Conservation (phyloP, 2,329 filamentous ascomycete genomes). For the Penicillium psychrosexuale region DNA sequence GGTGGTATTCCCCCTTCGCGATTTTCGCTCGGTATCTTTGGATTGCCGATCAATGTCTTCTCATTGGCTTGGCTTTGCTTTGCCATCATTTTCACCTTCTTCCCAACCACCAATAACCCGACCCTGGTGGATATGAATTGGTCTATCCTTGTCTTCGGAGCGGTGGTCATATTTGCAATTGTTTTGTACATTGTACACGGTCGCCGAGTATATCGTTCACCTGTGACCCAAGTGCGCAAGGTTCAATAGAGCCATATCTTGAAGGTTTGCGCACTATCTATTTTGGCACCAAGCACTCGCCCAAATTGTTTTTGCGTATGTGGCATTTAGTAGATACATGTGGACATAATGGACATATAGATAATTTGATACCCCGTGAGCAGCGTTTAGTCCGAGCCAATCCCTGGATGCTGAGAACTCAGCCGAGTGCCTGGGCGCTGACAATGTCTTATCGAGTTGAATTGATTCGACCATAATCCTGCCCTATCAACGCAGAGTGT, state of each 20-base stretch:
- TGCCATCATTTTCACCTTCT: slow-evolving; percentile 31
- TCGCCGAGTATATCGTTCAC: slow-evolving; percentile 20
- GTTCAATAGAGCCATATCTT: slow-evolving; percentile 2
- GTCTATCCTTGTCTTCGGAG: slow-evolving; percentile 26
- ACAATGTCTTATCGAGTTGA: not conserved
- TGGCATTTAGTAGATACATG: slow-evolving; percentile 8
- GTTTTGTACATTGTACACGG: slow-evolving; percentile 22
- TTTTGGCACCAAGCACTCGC: slow-evolving; percentile 1
- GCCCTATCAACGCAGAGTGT: not conserved
- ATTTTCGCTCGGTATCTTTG: slow-evolving; percentile 27
- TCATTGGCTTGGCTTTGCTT: slow-evolving; percentile 27
- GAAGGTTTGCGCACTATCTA: too few species aligned
- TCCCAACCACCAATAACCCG: slow-evolving; percentile 27
- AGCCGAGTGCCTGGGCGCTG: slow-evolving; percentile 5
- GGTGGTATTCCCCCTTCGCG: slow-evolving; percentile 20
- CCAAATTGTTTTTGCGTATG: slow-evolving; percentile 1
- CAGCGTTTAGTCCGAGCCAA: not conserved
- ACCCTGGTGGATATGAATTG: slow-evolving; percentile 25
- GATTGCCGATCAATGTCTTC: slow-evolving; percentile 30
- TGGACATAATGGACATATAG: not conserved
- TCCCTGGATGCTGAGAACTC: not conserved
- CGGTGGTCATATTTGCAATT: slow-evolving; percentile 24
- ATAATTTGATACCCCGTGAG: not conserved
- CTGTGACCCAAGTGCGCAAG: slow-evolving; percentile 25
- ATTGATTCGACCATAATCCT: not conserved